Percentiles rank a stretch among this genome's conserved stretches.
phyloP scores from a whole-genome alignment of 345 rosid genomes.

The Cardamine occulta region DNA sequence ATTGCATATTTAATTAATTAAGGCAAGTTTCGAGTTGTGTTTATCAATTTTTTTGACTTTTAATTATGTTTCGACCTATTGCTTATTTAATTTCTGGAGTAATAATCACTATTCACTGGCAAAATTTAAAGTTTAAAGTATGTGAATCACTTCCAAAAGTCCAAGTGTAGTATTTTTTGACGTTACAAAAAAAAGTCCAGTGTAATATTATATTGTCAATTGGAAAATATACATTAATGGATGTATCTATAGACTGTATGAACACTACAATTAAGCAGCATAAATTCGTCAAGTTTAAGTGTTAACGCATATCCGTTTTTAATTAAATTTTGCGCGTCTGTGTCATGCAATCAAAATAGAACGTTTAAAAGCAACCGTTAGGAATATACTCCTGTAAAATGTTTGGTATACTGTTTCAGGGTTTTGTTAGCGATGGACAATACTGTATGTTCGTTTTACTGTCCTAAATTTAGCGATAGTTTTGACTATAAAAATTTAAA shows the following conservation, averaged over 20 bases:
- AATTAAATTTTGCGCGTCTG: background rate
- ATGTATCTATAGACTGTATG: background rate
- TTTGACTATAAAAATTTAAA: background rate
- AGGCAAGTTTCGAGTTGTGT: conserved; percentile 25
- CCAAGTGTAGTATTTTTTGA: background rate
- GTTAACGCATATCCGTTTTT: background rate
- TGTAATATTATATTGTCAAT: conserved; percentile 2
- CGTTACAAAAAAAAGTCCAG: background rate
- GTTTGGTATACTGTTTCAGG: no score
- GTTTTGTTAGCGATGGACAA: background rate
- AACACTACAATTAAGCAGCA: background rate
- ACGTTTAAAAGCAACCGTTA: background rate
- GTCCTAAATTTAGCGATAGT: background rate
- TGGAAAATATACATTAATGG: background rate
- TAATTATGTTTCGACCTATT: background rate
- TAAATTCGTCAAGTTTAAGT: background rate
- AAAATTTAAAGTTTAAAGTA: background rate
- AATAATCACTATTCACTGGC: conserved; percentile 22
- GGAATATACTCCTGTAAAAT: background rate
- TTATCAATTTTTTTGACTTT: conserved; percentile 14
- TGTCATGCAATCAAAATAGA: background rate
- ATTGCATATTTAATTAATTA: conserved; percentile 10
- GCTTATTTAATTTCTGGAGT: background rate
- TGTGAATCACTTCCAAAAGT: background rate
- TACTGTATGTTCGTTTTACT: background rate